These are phyloP conservation scores for Trichothecium roseum DNA, from an alignment of 2,329 filamentous ascomycete species.

Conservation along the genomic window DNA sequence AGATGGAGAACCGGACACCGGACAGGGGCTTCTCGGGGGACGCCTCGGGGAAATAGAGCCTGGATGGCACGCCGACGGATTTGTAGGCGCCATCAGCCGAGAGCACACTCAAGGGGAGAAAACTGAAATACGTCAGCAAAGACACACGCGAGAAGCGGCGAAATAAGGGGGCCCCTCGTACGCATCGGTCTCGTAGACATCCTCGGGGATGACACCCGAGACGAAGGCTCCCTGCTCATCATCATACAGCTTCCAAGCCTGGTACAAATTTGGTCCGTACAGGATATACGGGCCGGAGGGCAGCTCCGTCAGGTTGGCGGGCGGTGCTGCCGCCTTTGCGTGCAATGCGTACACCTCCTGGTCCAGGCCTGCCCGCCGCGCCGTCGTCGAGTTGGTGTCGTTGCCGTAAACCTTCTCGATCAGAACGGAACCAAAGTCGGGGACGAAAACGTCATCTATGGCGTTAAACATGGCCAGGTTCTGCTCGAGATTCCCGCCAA, in stretches of 20 bases:
- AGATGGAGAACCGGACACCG: slow-evolving; percentile 24
- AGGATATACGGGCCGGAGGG: slow-evolving; percentile 31
- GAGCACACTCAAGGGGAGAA: slow-evolving; percentile 16
- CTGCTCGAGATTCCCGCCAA: slow-evolving; percentile 21
- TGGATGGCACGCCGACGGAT: slow-evolving; percentile 26
- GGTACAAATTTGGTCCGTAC: slow-evolving; percentile 27
- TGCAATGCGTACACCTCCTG: slow-evolving; percentile 13
- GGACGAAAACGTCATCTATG: slow-evolving; percentile 27
- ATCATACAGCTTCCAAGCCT: slow-evolving; percentile 29
- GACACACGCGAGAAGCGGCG: background rate
- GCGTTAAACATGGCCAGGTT: slow-evolving; percentile 19
- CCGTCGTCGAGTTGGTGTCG: slow-evolving; percentile 4
- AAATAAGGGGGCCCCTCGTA: slow-evolving; percentile 9
- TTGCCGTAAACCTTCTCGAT: slow-evolving; percentile 24
- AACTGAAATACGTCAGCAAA: slow-evolving; percentile 12
- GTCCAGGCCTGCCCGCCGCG: slow-evolving; percentile 2
- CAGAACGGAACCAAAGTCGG: slow-evolving; percentile 26
- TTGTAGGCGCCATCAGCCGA: slow-evolving; percentile 14
- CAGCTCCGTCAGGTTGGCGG: slow-evolving; percentile 13
- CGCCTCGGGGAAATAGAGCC: slow-evolving; percentile 19
- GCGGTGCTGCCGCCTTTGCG: slow-evolving; percentile 7
- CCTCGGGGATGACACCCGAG: slow-evolving; percentile 25
- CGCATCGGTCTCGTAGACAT: slow-evolving; percentile 14
- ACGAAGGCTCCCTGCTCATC: slow-evolving; percentile 24
- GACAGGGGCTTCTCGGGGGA: slow-evolving; percentile 21